These are phyloP conservation scores for Fusarium stilboides DNA, from an alignment of 2,329 filamentous ascomycete genomes.

Conservation along the genomic window DNA sequence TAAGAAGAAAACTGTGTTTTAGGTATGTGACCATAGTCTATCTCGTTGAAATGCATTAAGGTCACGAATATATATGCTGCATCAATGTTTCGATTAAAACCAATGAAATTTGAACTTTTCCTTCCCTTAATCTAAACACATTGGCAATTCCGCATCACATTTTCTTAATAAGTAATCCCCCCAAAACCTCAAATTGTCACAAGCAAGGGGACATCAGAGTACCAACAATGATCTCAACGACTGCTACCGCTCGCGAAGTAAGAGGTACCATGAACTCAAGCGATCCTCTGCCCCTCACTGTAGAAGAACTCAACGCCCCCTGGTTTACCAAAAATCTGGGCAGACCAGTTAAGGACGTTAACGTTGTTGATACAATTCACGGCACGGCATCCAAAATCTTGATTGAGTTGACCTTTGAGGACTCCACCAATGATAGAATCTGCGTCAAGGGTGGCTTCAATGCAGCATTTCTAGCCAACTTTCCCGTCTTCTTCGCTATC, in stretches of 20 bases:
- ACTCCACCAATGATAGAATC: not conserved
- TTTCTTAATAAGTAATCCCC: not conserved
- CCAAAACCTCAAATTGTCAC: not conserved
- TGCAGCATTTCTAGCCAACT: not conserved
- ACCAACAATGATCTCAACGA: not conserved
- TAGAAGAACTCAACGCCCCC: not conserved
- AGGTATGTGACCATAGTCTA: too few relatives aligned
- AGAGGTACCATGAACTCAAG: not conserved
- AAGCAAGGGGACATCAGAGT: not conserved
- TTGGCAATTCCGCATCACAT: not conserved
- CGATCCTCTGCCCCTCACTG: slow-evolving; percentile 5
- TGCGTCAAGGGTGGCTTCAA: slow-evolving; percentile 34
- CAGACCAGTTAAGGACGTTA: not conserved
- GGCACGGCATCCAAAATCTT: slow-evolving; percentile 29
- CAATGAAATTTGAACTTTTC: not conserved
- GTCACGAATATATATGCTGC: too few relatives aligned
- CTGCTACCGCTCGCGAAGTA: not conserved
- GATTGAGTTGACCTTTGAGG: not conserved
- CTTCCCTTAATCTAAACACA: not conserved
- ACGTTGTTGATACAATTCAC: slow-evolving; percentile 5
- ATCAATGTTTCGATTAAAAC: too few relatives aligned
- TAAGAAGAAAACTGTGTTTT: too few relatives aligned
- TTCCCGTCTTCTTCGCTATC: slow-evolving; percentile 1
- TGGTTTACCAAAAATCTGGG: slow-evolving; percentile 24
- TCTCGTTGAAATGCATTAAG: too few relatives aligned